Percentiles rank a stretch among this genome's conserved stretches.
These are phyloP conservation scores for Colletotrichum ledebouriae DNA, from an alignment of 2,329 filamentous ascomycete genomes.

Conservation along the genomic window DNA sequence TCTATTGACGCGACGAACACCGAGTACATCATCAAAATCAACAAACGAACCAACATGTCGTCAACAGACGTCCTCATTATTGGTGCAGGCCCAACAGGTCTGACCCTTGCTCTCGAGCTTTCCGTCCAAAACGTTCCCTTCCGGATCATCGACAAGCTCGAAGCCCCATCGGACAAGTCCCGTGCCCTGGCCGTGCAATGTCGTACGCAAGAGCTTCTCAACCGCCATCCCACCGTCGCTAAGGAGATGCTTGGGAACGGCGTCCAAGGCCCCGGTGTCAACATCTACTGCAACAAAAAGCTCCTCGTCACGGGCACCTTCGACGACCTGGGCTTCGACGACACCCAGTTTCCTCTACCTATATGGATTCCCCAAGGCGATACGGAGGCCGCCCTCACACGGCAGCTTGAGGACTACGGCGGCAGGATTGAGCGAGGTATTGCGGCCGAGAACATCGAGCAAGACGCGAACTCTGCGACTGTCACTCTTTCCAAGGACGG, in stretches of 20 bases:
- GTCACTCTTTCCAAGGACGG: conserved; percentile 45
- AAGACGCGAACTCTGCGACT: conserved; percentile 49
- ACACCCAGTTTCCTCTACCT: conserved; percentile 50
- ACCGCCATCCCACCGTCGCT: conserved; percentile 56
- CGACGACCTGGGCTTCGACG: conserved; percentile 47
- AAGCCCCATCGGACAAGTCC: conserved; percentile 53
- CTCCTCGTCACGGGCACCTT: conserved; percentile 50
- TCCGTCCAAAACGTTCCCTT: conserved; percentile 50
- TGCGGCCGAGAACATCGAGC: conserved; percentile 48
- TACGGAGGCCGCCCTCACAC: conserved; percentile 52
- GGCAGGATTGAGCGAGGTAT: conserved; percentile 48
- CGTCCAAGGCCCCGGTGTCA: conserved; percentile 53
- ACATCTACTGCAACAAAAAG: conserved; percentile 53
- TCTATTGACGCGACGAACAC: conserved; percentile 18
- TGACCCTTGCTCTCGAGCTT: conserved; percentile 52
- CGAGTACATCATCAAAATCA: neutral
- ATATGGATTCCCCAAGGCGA: conserved; percentile 52
- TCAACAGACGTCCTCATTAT: conserved; percentile 50
- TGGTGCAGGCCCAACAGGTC: conserved; percentile 54
- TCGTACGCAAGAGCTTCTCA: conserved; percentile 63
- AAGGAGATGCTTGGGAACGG: conserved; percentile 54
- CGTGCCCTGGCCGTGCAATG: conserved; percentile 62
- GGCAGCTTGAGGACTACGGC: conserved; percentile 47
- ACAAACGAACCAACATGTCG: conserved; percentile 46
- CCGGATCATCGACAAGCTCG: conserved; percentile 54